A percentile compares a stretch with the other conserved stretches of the same genome.
These are phyloP conservation scores for Staphylotrichum longicolle DNA, from an alignment of 495 filamentous ascomycete genomes.

Conservation along the genomic window DNA sequence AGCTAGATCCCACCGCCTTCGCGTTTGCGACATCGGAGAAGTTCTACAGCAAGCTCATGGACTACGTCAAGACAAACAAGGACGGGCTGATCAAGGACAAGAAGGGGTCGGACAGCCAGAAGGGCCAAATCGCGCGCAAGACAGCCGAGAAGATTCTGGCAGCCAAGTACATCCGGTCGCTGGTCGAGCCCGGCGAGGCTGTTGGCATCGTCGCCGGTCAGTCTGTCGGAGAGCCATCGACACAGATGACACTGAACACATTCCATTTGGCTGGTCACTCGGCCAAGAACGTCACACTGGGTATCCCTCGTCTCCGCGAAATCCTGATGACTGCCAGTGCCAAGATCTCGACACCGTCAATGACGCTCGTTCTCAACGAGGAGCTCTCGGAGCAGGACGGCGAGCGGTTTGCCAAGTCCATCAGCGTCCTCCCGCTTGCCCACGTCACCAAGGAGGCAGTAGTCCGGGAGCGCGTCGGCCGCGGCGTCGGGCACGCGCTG, in stretches of 20 bases:
- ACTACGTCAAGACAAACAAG: conserved; percentile 75
- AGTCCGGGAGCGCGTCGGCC: conserved; percentile 72
- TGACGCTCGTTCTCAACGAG: conserved; percentile 78
- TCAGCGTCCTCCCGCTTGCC: conserved; percentile 81
- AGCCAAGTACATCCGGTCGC: conserved; percentile 87
- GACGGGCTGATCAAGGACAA: conserved; percentile 76
- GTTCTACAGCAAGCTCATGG: conserved; percentile 59
- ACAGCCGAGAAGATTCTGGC: conserved; percentile 79
- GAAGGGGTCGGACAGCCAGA: conserved; percentile 44
- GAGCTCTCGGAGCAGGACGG: conserved; percentile 67
- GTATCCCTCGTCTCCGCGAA: conserved; percentile 95
- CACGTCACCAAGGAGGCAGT: conserved; percentile 82
- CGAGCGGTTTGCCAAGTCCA: conserved; percentile 84
- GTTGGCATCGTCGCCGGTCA: conserved; percentile 96
- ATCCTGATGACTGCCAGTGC: conserved; percentile 96
- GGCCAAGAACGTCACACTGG: conserved; percentile 96
- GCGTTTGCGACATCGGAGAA: conserved; percentile 86
- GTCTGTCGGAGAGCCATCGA: conserved; percentile 94
- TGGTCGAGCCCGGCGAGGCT: conserved; percentile 96
- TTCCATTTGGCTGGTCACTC: conserved; percentile 99
- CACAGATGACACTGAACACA: conserved; percentile 99
- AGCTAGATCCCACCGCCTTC: conserved; percentile 70
- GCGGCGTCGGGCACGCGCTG: conserved; percentile 59
- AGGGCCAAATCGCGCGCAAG: conserved; percentile 57
- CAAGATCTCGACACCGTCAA: conserved; percentile 82